Conservation (phyloP, 768 basidiomycete species). For the Phanerodontia chrysosporium region DNA sequence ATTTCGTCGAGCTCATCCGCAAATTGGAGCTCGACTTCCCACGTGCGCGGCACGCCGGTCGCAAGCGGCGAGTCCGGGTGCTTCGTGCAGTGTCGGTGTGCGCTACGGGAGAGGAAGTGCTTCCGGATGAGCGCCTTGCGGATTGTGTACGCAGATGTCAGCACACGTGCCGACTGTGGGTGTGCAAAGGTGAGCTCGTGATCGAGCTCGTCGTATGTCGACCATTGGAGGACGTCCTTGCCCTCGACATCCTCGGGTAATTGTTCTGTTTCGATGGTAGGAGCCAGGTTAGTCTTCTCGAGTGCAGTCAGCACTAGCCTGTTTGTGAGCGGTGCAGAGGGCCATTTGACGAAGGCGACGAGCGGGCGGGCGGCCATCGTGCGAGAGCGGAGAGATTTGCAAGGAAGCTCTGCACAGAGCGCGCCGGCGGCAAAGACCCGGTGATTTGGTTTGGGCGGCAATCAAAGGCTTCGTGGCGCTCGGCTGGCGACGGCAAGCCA, state of each 20-base stretch:
- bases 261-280: slow-evolving; percentile 13
- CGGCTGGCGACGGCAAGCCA: not conserved
- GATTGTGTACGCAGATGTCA: slow-evolving; percentile 84
- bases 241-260: not conserved
- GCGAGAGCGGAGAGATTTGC: too few relatives aligned
- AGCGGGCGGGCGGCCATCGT: not conserved
- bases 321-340: slow-evolving; percentile 49
- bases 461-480: not conserved
- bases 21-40: slow-evolving; percentile 81
- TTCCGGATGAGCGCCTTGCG: slow-evolving; percentile 94
- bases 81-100: slow-evolving; percentile 72
- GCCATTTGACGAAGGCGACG: slow-evolving; percentile 47
- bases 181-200: slow-evolving; percentile 63
- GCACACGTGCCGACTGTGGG: slow-evolving; percentile 36
- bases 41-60: slow-evolving; percentile 64
- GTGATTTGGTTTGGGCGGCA: not conserved
- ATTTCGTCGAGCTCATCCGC: slow-evolving; percentile 94
- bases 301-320: slow-evolving; percentile 44
- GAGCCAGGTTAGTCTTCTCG: slow-evolving; percentile 26
- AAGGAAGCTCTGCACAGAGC: too few relatives aligned
- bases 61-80: slow-evolving; percentile 53
- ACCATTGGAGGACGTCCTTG: slow-evolving; percentile 63
- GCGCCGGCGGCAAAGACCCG: too few relatives aligned
- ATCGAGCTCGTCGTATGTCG: slow-evolving; percentile 82
- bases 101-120: slow-evolving; percentile 78